Conservation (phyloP, 2,329 filamentous ascomycete genomes). For the Trichoderma citrinoviride region DNA sequence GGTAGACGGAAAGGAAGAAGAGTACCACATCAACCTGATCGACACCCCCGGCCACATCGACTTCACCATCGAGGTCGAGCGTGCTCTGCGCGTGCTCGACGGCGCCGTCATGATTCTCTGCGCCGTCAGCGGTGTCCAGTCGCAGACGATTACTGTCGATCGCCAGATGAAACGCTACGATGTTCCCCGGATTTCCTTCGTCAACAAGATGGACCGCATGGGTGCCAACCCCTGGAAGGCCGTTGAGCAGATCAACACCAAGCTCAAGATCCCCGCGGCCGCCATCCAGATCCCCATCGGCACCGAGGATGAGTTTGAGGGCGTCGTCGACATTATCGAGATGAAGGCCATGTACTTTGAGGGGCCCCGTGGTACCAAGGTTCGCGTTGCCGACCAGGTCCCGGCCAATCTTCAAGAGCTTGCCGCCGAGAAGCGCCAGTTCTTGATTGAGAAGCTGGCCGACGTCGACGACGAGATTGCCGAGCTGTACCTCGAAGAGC, state of each 20-base stretch:
- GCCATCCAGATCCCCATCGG: conserved; percentile 95
- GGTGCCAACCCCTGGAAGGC: conserved; percentile 97
- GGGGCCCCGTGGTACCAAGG: conserved; percentile 73
- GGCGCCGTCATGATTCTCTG: conserved; percentile 98
- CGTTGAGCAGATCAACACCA: conserved; percentile 94
- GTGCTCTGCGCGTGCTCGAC: conserved; percentile 89
- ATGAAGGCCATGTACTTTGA: conserved; percentile 96
- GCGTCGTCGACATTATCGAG: conserved; percentile 85
- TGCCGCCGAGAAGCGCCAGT: conserved; percentile 76
- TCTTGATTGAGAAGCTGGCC: conserved; percentile 89
- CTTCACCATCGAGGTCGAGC: conserved; percentile 98
- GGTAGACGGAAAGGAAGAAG: conserved; percentile 78
- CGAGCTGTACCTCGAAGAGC: conserved; percentile 88
- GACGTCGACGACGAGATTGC: conserved; percentile 98
- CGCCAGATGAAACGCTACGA: conserved; percentile 99
- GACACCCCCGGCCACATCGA: conserved; percentile 98
- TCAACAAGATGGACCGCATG: conserved; percentile 99
- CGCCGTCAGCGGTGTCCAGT: conserved; percentile 94
- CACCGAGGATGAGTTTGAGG: conserved; percentile 84
- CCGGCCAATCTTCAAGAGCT: conserved; percentile 75
- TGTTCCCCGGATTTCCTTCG: conserved; percentile 88
- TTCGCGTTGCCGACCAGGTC: conserved; percentile 75
- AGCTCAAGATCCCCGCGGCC: conserved; percentile 88
- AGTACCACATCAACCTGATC: conserved; percentile 97
- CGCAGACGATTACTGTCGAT: conserved; percentile 96